Evolutionary conservation across 75 land plant genomes (phyloP).

Genomic region (Azolla pinnata): DNA sequence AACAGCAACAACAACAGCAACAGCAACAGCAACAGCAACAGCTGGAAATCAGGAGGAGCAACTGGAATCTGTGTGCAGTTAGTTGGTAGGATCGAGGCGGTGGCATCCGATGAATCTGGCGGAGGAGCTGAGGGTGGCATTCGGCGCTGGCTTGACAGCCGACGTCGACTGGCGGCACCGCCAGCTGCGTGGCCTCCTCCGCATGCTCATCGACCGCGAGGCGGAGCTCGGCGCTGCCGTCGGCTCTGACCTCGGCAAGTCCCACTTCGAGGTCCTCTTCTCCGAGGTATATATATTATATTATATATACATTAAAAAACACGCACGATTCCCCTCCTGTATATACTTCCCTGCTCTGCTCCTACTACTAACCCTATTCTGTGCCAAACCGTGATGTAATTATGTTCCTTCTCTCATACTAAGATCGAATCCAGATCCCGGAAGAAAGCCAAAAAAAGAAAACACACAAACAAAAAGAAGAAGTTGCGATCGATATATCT

Average conservation of each 20-base stretch:
- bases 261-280: constrained; percentile 18
- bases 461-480: no score
- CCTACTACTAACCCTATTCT: no score
- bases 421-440: no score
- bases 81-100: background rate
- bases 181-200: constrained; percentile 18
- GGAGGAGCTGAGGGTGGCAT: background rate
- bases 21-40: no score
- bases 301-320: background rate
- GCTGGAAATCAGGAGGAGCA: no score
- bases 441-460: no score
- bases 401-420: no score
- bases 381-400: no score
- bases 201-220: constrained; percentile 21
- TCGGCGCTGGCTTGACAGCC: background rate
- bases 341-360: background rate
- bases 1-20: no score
- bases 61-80: background rate
- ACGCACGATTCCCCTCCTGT: background rate
- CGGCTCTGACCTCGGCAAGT: constrained; percentile 23
- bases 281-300: constrained; percentile 18
- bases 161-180: constrained; percentile 16
- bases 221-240: constrained; percentile 21
- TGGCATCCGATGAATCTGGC: background rate
- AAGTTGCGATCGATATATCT: background rate